A percentile compares a stretch with the other conserved stretches of the same genome.
Conservation (phyloP, 2,329 filamentous ascomycete species). For the Madurella mycetomatis region DNA sequence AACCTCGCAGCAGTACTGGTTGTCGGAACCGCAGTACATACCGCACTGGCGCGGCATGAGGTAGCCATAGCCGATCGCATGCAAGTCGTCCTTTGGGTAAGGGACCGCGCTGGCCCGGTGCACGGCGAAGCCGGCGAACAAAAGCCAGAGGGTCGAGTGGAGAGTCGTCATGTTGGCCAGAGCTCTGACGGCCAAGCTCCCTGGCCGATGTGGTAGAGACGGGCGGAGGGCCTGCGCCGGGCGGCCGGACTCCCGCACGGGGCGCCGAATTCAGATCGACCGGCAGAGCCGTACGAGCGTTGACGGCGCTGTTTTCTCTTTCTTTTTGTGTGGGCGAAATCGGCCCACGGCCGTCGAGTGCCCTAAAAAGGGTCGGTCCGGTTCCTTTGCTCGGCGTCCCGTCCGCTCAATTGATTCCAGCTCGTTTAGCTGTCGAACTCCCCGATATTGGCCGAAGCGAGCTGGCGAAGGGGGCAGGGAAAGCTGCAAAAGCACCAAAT, state of each 20-base stretch:
- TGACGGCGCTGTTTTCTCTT: neutral
- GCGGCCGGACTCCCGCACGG: slow-evolving; percentile 1
- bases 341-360: neutral
- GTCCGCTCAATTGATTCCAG: neutral
- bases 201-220: slow-evolving; percentile 11
- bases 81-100: slow-evolving; percentile 37
- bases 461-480: neutral
- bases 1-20: slow-evolving; percentile 51
- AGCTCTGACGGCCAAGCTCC: slow-evolving; percentile 4
- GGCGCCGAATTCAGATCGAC: neutral
- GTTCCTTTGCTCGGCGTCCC: neutral
- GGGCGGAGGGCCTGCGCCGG: slow-evolving; percentile 4
- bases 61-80: slow-evolving; percentile 46
- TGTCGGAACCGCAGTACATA: slow-evolving; percentile 50
- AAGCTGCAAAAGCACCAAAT: neutral
- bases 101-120: slow-evolving; percentile 17
- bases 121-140: slow-evolving; percentile 32
- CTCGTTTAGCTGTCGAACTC: no score
- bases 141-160: slow-evolving; percentile 36
- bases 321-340: neutral
- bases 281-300: neutral
- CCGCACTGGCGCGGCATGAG: slow-evolving; percentile 48
- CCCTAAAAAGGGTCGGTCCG: neutral
- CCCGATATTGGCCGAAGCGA: no score
- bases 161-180: slow-evolving; percentile 14